phyloP scores from a whole-genome alignment of 371 early-diverging fungal genomes.

The Coemansia sp. region DNA sequence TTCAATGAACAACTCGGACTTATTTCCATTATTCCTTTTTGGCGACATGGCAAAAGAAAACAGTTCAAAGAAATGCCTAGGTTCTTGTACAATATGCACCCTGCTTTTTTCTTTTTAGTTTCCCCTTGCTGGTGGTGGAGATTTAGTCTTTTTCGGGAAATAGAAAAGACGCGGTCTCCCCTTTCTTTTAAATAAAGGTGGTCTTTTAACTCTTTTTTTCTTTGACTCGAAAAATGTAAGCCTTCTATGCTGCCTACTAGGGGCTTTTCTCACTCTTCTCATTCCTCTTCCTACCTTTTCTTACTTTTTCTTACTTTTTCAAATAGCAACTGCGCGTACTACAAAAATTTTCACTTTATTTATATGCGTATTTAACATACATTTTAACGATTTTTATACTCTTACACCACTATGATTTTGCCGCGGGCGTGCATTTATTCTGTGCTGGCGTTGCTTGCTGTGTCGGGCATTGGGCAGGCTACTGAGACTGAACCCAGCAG shows the following conservation, averaged over 20 bases:
- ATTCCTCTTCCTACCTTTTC: not conserved
- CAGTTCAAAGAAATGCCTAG: not conserved
- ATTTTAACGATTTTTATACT: not conserved
- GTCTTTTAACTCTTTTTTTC: not conserved
- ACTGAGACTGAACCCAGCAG: not conserved
- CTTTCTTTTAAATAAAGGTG: conserved; percentile 3
- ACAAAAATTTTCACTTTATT: not conserved
- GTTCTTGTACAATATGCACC: not conserved
- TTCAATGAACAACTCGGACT: not conserved
- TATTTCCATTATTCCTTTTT: not conserved
- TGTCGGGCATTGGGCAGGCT: not conserved
- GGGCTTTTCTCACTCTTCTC: not conserved
- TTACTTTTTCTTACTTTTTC: not conserved
- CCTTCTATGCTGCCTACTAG: not conserved
- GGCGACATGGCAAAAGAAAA: not conserved
- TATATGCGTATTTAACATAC: not conserved
- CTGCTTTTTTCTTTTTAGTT: not conserved
- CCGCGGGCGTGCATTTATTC: conserved; percentile 1
- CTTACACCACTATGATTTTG: conserved; percentile 2
- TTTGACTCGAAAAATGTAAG: conserved; percentile 1
- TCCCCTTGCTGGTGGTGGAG: not conserved
- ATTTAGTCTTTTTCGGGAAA: not conserved
- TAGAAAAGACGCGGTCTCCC: not conserved
- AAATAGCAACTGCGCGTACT: not conserved
- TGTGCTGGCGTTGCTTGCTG: not conserved